Evolutionary conservation across 1,139 yeast species (phyloP).

Genomic region (Hyphopichia burtonii): DNA sequence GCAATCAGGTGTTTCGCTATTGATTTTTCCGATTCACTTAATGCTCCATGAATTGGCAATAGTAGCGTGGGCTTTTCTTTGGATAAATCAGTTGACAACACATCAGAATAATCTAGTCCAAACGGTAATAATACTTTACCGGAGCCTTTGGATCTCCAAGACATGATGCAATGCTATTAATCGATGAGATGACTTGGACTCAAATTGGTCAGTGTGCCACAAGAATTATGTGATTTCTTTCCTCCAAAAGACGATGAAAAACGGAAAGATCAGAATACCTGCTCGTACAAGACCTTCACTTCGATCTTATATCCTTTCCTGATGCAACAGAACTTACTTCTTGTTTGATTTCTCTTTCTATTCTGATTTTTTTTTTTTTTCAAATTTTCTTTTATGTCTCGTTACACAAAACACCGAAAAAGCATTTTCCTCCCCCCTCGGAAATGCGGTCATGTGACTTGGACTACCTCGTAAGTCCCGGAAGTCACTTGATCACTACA

Average conservation of each 20-base stretch:
- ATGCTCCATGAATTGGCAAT: constrained; percentile 69
- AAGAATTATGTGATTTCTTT: too few relatives aligned
- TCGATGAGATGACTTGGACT: neutral
- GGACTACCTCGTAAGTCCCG: neutral
- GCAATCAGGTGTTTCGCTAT: constrained; percentile 65
- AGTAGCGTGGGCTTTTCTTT: constrained; percentile 39
- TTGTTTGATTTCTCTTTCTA: neutral
- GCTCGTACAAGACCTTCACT: too few relatives aligned
- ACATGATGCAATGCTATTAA: constrained; percentile 13
- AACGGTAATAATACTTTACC: constrained; percentile 52
- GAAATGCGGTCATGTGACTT: neutral
- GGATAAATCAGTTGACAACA: constrained; percentile 31
- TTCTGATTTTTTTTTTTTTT: neutral
- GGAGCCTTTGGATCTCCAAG: constrained; percentile 22
- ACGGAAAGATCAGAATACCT: too few relatives aligned
- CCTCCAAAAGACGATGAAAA: too few relatives aligned
- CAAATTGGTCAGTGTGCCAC: neutral
- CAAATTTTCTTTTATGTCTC: neutral
- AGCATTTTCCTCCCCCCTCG: neutral
- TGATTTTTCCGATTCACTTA: constrained; percentile 54
- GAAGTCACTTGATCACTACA: neutral
- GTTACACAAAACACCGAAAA: neutral
- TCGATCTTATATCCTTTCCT: too few relatives aligned
- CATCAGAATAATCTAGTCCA: constrained; percentile 67
- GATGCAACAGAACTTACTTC: too few relatives aligned